Evolutionary conservation across 2,329 filamentous ascomycete species (phyloP), one percentile per base, ranked within the genome.

Genomic region (Microdochium trichocladiopsis): DNA sequence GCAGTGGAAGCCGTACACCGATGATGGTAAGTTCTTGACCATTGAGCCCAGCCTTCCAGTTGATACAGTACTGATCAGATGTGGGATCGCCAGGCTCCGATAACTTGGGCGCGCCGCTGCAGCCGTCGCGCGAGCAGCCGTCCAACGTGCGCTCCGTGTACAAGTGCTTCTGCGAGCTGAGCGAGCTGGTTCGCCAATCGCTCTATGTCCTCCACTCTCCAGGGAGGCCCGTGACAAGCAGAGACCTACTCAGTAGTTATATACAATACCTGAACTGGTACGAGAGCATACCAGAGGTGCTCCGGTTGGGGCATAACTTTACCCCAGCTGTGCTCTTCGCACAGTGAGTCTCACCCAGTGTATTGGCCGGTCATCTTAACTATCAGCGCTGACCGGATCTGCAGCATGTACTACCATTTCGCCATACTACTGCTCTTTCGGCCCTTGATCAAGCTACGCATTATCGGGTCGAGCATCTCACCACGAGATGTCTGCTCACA

Each of bases 201-300:
- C 73, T 88, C 21, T 86, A 86, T 61, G 78, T 87, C 37, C 77
- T 90, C n/a, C 87, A 89, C 62, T 84, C 86, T 3, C 87, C 87
- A 0, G 82, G 80, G 14, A 77, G 79, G 52, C 80, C 80, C 4
- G 73, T 90, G 47, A 87, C 82, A 0, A 83, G 83, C 57, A 76
- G 78, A 37, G 79, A 81, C 37, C 70, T 90, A 2, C 71, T 88
- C 9, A 76, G 73, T 48, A 80, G 82, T 24, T 89, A 90, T 57
- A 82, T 78, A 0, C 78, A 84, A 58, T 90, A 88, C 58, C 73
- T 88, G 16, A 78, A 82, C 50, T 91, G 87, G 87, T 89, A 89
- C 63, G 80, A 82, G 53, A 73, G 71, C 24, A 79, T 91, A 54
- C 87, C 87, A 0, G 76, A 81, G 53, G 77, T 81, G 2, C 71